Conservation (phyloP, 257 asterid genomes). For the Solanum clarkiae region DNA sequence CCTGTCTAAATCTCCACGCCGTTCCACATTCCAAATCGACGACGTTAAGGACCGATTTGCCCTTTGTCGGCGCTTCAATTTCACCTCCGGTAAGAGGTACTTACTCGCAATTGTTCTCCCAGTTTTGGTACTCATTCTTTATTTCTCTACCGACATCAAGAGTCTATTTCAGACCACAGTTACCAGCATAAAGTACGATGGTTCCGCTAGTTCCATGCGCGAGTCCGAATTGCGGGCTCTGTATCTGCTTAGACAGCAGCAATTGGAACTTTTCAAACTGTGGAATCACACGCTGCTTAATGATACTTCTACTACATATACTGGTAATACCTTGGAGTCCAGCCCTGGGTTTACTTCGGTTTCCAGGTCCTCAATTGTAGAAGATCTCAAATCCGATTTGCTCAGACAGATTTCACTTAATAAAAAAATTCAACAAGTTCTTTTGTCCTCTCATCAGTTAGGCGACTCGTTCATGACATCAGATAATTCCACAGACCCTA, state of each 20-base stretch:
- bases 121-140: conserved; percentile 43
- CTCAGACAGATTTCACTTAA: conserved; percentile 60
- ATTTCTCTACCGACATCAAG: conserved; percentile 57
- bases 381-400: conserved; percentile 44
- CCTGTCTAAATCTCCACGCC: conserved; percentile 19
- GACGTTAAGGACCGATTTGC: background rate
- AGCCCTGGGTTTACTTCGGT: background rate
- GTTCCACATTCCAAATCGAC: conserved; percentile 20
- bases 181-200: conserved; percentile 18
- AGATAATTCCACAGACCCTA: conserved; percentile 41
- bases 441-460: conserved; percentile 57
- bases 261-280: conserved; percentile 53
- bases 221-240: conserved; percentile 73
- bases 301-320: background rate
- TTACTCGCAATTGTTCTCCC: conserved; percentile 56
- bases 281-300: conserved; percentile 38
- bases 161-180: conserved; percentile 40
- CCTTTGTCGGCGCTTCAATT: conserved; percentile 22
- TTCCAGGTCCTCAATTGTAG: conserved; percentile 3
- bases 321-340: background rate
- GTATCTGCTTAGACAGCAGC: conserved; percentile 69
- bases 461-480: conserved; percentile 16
- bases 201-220: conserved; percentile 51
- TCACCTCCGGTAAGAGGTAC: conserved; percentile 49
- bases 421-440: conserved; percentile 56